Evolutionary conservation across 2,329 filamentous ascomycete species (phyloP), one percentile per base, ranked within the genome.

Genomic region (Lasiodiplodia sp.): DNA sequence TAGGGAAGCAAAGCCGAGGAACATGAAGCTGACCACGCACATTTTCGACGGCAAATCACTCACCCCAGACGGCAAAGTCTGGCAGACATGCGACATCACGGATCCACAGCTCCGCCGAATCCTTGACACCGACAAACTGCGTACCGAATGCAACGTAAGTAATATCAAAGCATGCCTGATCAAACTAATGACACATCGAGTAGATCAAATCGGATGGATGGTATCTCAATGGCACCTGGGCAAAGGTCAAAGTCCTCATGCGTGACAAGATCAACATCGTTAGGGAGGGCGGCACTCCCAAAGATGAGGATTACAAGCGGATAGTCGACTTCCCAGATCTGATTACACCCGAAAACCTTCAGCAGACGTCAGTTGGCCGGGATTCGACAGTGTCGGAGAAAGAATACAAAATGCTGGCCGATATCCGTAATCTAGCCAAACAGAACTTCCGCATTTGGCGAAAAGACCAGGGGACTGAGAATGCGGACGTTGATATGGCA

Each of bases 41-140:
- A 83, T 95, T 1, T 98, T 97, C 79, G 93, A 96, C 70, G 95
- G 95, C 57, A 84, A 89, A 69, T 87, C 86, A 2, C 88, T 95
- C 67, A 88, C 88, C 18, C 87, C 88, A 1, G 94, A 97, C 75
- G 94, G 94, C 49, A 96, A 96, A 75, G 90, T 96, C 62, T 99
- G 94, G 91, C 96, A 98, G 83, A 87, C 96, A 31, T 97, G 94
- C 81, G 96, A 99, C 78, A 91, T 98, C 67, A 91, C 88, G 0
- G 95, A 98, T 74, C 92, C 93, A 0, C 76, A 94, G 1, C 83
- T 98, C 1, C 82, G 83, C 0, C 79, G 83, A 12, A 82, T 97
- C 3, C 84, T 97, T 49, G 86, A 89, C 23, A 87, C 88, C 0
- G 84, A 89, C 0, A 84, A 88, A 5, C 76, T 85, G 2, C 77